phyloP scores from a whole-genome alignment of 352 stramenopile species.

The Pythium brachiatum region DNA sequence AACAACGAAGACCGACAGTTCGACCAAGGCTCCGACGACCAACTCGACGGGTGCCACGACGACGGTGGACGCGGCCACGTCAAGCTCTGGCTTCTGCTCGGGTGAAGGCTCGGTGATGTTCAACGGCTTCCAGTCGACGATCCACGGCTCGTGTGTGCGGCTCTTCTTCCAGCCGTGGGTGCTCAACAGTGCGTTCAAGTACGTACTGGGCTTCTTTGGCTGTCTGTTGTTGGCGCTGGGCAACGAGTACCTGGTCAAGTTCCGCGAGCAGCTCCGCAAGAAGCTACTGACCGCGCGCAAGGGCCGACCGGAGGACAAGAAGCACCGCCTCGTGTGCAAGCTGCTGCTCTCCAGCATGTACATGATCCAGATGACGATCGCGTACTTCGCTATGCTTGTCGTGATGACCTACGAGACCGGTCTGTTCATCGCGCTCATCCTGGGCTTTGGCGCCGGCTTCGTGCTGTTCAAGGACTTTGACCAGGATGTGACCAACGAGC shows the following conservation, averaged over 20 bases:
- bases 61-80: slow-evolving; percentile 4
- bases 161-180: slow-evolving; percentile 82
- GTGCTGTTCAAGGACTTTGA: slow-evolving; percentile 74
- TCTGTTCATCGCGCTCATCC: slow-evolving; percentile 68
- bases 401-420: slow-evolving; percentile 82
- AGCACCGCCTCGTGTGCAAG: slow-evolving; percentile 67
- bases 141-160: slow-evolving; percentile 66
- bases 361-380: slow-evolving; percentile 81
- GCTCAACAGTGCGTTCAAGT: slow-evolving; percentile 69
- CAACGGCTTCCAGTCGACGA: slow-evolving; percentile 75
- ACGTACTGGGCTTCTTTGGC: slow-evolving; percentile 66
- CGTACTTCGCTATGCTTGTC: slow-evolving; percentile 82
- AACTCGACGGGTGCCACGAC: slow-evolving; percentile 21
- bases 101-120: slow-evolving; percentile 79
- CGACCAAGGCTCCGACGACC: slow-evolving; percentile 22
- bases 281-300: slow-evolving; percentile 36
- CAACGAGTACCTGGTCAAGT: slow-evolving; percentile 65
- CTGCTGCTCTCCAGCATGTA: slow-evolving; percentile 57
- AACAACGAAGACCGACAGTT: neutral
- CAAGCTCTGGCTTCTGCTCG: slow-evolving; percentile 46
- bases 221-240: slow-evolving; percentile 60
- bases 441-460: slow-evolving; percentile 69
- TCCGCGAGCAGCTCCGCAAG: slow-evolving; percentile 49
- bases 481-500: slow-evolving; percentile 63
- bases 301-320: slow-evolving; percentile 41